Evolutionary conservation across 805 yeast genomes (phyloP).

Genomic region (Starmerella khaoyaiensis): DNA sequence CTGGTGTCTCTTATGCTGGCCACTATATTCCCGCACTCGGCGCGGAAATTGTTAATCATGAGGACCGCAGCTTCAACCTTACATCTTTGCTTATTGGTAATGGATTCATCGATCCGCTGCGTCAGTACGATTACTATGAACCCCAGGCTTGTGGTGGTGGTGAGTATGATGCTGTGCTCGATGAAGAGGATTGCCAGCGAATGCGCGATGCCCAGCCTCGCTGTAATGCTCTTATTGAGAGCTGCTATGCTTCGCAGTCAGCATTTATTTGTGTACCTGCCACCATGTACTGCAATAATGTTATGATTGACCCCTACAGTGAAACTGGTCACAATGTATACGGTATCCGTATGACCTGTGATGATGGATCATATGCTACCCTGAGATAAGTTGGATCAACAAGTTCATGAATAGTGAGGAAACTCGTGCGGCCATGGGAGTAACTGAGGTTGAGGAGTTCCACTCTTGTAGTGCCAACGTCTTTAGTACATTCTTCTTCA

Average conservation of each 20-base stretch:
- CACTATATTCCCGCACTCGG: slow-evolving; percentile 89
- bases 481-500: slow-evolving; percentile 55
- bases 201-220: slow-evolving; percentile 56
- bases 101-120: slow-evolving; percentile 76
- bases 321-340: slow-evolving; percentile 76
- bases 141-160: slow-evolving; percentile 96
- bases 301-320: slow-evolving; percentile 62
- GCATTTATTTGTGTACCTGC: slow-evolving; percentile 87
- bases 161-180: slow-evolving; percentile 63
- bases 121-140: slow-evolving; percentile 63
- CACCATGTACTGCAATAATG: slow-evolving; percentile 62
- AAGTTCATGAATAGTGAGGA: slow-evolving; percentile 59
- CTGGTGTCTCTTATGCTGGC: slow-evolving; percentile 86
- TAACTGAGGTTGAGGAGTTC: slow-evolving; percentile 57
- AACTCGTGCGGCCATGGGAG: slow-evolving; percentile 70
- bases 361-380: slow-evolving; percentile 47
- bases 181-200: slow-evolving; percentile 60
- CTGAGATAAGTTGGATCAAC: slow-evolving; percentile 55
- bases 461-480: slow-evolving; percentile 67
- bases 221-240: slow-evolving; percentile 56
- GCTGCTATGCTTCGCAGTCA: slow-evolving; percentile 58
- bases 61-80: slow-evolving; percentile 48
- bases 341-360: slow-evolving; percentile 64
- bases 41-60: slow-evolving; percentile 56
- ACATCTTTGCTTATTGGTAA: slow-evolving; percentile 78